A percentile compares a stretch with the other conserved stretches of the same genome.
phyloP scores from a whole-genome alignment of 345 rosid species.

The Citrus maxima region DNA sequence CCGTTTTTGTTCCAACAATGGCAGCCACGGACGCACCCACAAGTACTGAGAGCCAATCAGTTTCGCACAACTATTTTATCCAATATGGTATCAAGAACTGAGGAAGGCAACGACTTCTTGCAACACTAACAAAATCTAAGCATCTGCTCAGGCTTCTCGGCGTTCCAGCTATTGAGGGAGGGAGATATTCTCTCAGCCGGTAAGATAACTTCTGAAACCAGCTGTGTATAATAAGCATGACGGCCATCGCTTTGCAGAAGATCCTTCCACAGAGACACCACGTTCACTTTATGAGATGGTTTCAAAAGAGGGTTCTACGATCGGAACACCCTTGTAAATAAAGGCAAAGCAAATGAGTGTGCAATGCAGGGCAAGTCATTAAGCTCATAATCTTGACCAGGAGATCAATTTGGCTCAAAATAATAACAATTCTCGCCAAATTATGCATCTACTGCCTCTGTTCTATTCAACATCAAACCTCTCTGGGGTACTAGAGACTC shows the following conservation, averaged over 20 bases:
- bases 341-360: constrained; percentile 68
- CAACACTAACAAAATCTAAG: neutral
- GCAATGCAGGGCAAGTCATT: constrained; percentile 75
- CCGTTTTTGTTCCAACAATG: too few species aligned
- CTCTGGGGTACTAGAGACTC: constrained; percentile 51
- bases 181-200: too few species aligned
- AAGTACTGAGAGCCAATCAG: neutral
- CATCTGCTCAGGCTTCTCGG: too few species aligned
- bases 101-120: neutral
- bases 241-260: too few species aligned
- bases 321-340: constrained; percentile 78
- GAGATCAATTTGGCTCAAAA: constrained; percentile 51
- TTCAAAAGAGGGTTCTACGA: constrained; percentile 87
- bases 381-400: constrained; percentile 58
- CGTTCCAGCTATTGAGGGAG: too few species aligned
- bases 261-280: too few species aligned
- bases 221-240: too few species aligned
- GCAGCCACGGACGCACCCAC: too few species aligned
- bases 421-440: constrained; percentile 52
- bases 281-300: constrained; percentile 33
- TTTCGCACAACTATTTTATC: neutral
- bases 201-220: too few species aligned
- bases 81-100: neutral
- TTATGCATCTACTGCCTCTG: constrained; percentile 57
- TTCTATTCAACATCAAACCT: constrained; percentile 25